These are phyloP conservation scores for Xylaria hypoxylon DNA, from an alignment of 2,329 filamentous ascomycete species.

Conservation along the genomic window DNA sequence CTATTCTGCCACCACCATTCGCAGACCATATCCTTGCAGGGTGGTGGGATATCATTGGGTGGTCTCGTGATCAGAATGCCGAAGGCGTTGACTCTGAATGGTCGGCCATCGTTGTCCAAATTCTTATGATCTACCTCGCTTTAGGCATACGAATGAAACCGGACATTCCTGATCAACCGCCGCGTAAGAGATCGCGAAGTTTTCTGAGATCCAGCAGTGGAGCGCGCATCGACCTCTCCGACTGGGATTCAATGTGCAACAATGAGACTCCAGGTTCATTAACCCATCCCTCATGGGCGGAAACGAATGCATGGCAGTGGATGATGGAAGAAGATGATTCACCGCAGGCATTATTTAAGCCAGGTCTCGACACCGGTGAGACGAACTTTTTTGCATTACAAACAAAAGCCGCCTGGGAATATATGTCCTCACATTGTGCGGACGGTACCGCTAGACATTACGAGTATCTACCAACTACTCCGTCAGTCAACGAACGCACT, in stretches of 20 bases:
- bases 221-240: slow-evolving; percentile 47
- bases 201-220: slow-evolving; percentile 51
- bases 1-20: slow-evolving; percentile 69
- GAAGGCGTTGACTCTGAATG: slow-evolving; percentile 70
- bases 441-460: slow-evolving; percentile 62
- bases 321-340: slow-evolving; percentile 67
- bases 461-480: slow-evolving; percentile 75
- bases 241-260: slow-evolving; percentile 62
- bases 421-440: slow-evolving; percentile 70
- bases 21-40: slow-evolving; percentile 72
- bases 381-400: slow-evolving; percentile 61
- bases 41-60: slow-evolving; percentile 81
- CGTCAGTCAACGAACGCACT: slow-evolving; percentile 63
- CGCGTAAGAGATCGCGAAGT: slow-evolving; percentile 42
- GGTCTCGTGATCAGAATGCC: slow-evolving; percentile 67
- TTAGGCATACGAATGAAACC: slow-evolving; percentile 58
- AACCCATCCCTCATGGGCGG: slow-evolving; percentile 68
- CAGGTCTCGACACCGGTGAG: slow-evolving; percentile 44
- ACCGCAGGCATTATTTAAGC: slow-evolving; percentile 46
- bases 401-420: slow-evolving; percentile 72
- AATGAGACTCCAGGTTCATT: slow-evolving; percentile 62
- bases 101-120: slow-evolving; percentile 73
- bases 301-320: slow-evolving; percentile 77
- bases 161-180: slow-evolving; percentile 41
- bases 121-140: slow-evolving; percentile 73